phyloP scores from a whole-genome alignment of 192 early-diverging fungal genomes.

The Hyaloraphidium curvatum region DNA sequence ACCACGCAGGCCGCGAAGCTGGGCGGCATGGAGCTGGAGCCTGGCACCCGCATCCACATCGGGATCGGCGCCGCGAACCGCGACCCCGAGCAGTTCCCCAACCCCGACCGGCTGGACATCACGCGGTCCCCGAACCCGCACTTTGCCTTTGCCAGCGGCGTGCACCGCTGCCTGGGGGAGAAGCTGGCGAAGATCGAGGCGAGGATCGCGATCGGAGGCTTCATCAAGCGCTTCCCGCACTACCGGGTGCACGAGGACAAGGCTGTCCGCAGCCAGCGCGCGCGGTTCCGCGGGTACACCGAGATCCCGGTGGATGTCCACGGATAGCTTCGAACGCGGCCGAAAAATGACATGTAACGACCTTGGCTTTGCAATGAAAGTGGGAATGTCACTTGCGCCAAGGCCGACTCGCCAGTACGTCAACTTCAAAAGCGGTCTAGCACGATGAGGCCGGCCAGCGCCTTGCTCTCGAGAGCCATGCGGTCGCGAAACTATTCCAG shows the following conservation, averaged over 20 bases:
- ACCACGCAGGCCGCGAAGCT: neutral
- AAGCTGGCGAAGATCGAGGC: neutral
- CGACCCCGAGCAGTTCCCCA: conserved; percentile 1
- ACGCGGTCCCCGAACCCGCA: neutral
- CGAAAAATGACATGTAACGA: no score
- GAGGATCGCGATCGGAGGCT: neutral
- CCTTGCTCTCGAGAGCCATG: no score
- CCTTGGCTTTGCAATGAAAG: no score
- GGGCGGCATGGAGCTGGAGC: neutral
- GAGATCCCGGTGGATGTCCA: neutral
- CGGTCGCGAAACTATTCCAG: no score
- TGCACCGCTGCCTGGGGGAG: neutral
- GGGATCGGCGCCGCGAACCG: neutral
- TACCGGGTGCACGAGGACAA: neutral
- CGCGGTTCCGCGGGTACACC: neutral
- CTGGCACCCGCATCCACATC: neutral
- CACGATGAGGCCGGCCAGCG: no score
- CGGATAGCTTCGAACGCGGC: no score
- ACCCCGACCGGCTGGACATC: neutral
- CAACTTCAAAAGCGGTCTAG: no score
- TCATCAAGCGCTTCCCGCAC: neutral
- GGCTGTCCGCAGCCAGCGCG: neutral
- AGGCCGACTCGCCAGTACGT: no score
- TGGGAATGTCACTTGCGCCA: no score
- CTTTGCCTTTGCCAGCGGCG: neutral